Evolutionary conservation across 2,329 filamentous ascomycete genomes (phyloP).

Genomic region (Exophiala spinifera): DNA sequence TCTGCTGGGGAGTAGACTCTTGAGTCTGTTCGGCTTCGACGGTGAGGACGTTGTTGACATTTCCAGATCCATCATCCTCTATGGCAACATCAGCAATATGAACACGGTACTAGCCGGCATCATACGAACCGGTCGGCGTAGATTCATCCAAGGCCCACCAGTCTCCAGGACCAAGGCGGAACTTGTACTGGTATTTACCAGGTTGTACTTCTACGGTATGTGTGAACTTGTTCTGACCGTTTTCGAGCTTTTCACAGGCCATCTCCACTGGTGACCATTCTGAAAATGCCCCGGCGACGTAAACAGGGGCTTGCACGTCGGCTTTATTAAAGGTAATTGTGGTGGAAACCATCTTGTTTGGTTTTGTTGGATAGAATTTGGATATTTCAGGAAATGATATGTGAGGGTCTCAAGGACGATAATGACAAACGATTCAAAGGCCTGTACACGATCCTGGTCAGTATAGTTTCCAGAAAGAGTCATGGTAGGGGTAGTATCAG

Average conservation of each 20-base stretch:
- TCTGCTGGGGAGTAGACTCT: background rate
- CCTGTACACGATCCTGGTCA: too few species aligned
- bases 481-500: too few species aligned
- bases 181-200: constrained; percentile 70
- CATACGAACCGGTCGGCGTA: constrained; percentile 54
- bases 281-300: constrained; percentile 66
- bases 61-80: constrained; percentile 53
- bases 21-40: constrained; percentile 11
- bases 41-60: constrained; percentile 51
- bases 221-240: constrained; percentile 52
- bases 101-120: background rate
- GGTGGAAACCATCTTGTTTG: constrained; percentile 42
- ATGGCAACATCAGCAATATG: constrained; percentile 4
- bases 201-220: constrained; percentile 55
- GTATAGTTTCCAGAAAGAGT: too few species aligned
- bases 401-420: background rate
- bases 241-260: constrained; percentile 49
- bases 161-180: constrained; percentile 63
- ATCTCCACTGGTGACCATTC: constrained; percentile 68
- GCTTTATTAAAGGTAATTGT: constrained; percentile 61
- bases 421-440: background rate
- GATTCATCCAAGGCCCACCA: constrained; percentile 69
- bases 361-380: background rate
- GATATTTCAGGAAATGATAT: background rate
- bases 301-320: constrained; percentile 65